Conservation (phyloP, 208 protist species). For the Crithidia sp. region DNA sequence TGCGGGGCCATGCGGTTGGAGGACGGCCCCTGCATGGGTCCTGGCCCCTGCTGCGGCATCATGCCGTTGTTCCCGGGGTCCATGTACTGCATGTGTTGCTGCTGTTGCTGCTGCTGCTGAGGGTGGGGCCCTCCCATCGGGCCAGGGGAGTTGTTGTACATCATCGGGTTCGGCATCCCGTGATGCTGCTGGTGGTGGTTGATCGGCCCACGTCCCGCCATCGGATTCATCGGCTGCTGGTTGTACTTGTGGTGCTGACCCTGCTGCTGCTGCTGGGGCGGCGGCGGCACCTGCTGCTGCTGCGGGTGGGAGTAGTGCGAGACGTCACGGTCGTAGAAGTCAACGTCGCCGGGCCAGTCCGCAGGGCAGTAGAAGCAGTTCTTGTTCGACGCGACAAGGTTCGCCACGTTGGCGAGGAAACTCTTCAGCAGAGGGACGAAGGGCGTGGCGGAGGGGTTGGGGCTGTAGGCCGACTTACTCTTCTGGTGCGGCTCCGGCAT, state of each 20-base stretch:
- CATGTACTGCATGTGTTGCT: constrained; percentile 22
- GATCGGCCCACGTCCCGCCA: constrained; percentile 22
- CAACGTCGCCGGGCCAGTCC: constrained; percentile 65
- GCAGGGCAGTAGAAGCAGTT: constrained; percentile 51
- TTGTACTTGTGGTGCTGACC: constrained; percentile 35
- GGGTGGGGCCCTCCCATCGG: constrained; percentile 23
- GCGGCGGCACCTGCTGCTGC: not conserved
- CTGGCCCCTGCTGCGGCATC: constrained; percentile 21
- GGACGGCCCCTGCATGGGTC: constrained; percentile 22
- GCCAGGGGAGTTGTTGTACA: constrained; percentile 23
- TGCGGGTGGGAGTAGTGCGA: constrained; percentile 59
- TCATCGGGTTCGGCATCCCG: constrained; percentile 24
- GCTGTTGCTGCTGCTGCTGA: constrained; percentile 47
- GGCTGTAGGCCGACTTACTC: constrained; percentile 50
- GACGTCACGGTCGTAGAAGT: constrained; percentile 73
- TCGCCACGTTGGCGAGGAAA: constrained; percentile 61
- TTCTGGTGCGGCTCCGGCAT: constrained; percentile 22
- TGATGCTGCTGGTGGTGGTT: constrained; percentile 40
- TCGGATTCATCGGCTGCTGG: constrained; percentile 26
- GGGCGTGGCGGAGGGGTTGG: constrained; percentile 51
- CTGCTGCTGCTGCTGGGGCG: constrained; percentile 17
- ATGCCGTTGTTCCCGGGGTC: constrained; percentile 35
- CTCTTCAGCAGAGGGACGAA: constrained; percentile 51
- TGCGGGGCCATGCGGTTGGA: constrained; percentile 34
- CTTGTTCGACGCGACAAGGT: constrained; percentile 46